These are phyloP conservation scores for Microsporum audouinii DNA, from an alignment of 2,329 filamentous ascomycete species.

Conservation along the genomic window DNA sequence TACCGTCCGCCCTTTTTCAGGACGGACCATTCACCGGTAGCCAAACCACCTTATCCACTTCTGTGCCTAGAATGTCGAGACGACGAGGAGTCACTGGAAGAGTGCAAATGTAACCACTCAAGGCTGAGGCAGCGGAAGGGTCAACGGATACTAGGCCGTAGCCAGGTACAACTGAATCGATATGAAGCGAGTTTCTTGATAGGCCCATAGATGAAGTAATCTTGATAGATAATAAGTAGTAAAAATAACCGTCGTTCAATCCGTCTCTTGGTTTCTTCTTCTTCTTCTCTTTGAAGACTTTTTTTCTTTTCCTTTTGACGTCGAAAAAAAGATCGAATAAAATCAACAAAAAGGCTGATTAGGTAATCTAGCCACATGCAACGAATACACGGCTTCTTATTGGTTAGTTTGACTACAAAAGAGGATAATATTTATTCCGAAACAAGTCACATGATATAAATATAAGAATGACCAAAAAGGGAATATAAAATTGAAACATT, in stretches of 20 bases:
- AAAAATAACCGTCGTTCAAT: not conserved
- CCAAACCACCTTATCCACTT: slow-evolving; percentile 31
- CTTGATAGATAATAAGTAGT: not conserved
- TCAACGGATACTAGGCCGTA: slow-evolving; percentile 17
- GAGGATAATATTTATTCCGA: not conserved
- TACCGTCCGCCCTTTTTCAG: slow-evolving; percentile 43
- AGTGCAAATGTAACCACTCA: slow-evolving; percentile 11
- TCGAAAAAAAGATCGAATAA: not conserved
- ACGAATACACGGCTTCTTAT: not conserved
- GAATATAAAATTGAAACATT: not conserved
- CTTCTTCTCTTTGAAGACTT: not conserved
- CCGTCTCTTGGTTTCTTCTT: not conserved
- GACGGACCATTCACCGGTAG: slow-evolving; percentile 41
- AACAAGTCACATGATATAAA: not conserved
- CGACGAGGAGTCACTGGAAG: slow-evolving; percentile 10
- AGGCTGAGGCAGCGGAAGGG: slow-evolving; percentile 8
- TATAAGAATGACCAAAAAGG: not conserved
- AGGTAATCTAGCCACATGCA: not conserved
- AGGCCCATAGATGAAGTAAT: slow-evolving; percentile 18
- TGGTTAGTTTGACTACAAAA: slow-evolving; percentile 1
- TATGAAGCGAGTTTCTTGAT: slow-evolving; percentile 17
- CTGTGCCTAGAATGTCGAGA: slow-evolving; percentile 13
- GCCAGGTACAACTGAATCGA: slow-evolving; percentile 17
- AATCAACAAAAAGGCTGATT: not conserved
- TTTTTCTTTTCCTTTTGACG: not conserved